These are phyloP conservation scores for Funneliformis caledonium DNA, from an alignment of 371 early-diverging fungal species.

Conservation along the genomic window DNA sequence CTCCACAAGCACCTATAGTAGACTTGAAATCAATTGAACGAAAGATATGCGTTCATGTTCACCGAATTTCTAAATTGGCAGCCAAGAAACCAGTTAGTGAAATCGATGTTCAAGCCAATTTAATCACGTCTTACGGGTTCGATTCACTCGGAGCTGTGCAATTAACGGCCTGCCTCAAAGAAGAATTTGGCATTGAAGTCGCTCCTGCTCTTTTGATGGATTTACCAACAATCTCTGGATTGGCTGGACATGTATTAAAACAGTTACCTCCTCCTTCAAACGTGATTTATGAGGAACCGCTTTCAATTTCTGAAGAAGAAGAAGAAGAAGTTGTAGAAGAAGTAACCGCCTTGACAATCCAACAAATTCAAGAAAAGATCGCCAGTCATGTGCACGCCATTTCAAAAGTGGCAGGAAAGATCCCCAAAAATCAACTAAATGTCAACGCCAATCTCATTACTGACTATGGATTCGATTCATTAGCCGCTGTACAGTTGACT, in stretches of 20 bases:
- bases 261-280: not conserved
- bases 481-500: conserved; percentile 32
- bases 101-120: conserved; percentile 6
- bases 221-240: not conserved
- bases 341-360: not conserved
- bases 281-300: too few relatives aligned
- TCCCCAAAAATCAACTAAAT: conserved; percentile 2
- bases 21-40: not conserved
- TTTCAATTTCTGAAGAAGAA: not conserved
- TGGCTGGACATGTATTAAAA: not conserved
- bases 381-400: not conserved
- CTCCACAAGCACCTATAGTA: not conserved
- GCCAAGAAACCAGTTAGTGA: not conserved
- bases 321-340: not conserved
- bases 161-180: conserved; percentile 30
- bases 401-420: not conserved
- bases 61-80: conserved; percentile 22
- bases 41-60: conserved; percentile 11
- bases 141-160: conserved; percentile 31
- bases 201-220: conserved; percentile 24
- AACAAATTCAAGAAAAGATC: conserved; percentile 4
- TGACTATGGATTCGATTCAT: conserved; percentile 36
- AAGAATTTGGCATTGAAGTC: conserved; percentile 33
- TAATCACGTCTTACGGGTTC: conserved; percentile 27
- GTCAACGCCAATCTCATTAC: conserved; percentile 27